Evolutionary conservation across 1,284 basidiomycete species (phyloP).

Genomic region (Exsudoporus floridanus): DNA sequence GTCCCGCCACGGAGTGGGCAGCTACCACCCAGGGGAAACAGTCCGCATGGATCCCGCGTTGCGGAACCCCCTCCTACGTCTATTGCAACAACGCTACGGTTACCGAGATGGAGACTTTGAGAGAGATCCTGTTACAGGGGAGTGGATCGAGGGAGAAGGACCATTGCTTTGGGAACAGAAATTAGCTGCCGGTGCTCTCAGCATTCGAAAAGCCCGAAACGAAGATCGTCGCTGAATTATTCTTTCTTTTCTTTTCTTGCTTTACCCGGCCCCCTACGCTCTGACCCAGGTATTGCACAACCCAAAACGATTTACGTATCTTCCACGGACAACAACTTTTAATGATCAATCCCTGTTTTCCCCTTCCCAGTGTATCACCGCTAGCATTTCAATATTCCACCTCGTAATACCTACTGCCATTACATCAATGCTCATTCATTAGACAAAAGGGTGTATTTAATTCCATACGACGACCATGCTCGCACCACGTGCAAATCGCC

Average conservation of each 20-base stretch:
- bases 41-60: constrained; percentile 85
- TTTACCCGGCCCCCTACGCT: constrained; percentile 5
- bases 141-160: constrained; percentile 66
- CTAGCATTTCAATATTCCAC: constrained; percentile 23
- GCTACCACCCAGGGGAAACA: constrained; percentile 76
- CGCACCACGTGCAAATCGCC: constrained; percentile 12
- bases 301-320: constrained; percentile 31
- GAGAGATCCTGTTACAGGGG: constrained; percentile 55
- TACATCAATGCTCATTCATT: constrained; percentile 20
- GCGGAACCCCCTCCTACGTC: constrained; percentile 70
- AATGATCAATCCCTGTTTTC: constrained; percentile 18
- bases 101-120: constrained; percentile 84
- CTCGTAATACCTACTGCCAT: constrained; percentile 31
- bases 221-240: constrained; percentile 33
- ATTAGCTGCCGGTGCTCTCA: constrained; percentile 41
- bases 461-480: constrained; percentile 12
- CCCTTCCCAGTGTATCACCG: constrained; percentile 22
- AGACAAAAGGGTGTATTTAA: constrained; percentile 26
- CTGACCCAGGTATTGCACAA: constrained; percentile 12
- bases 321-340: constrained; percentile 25
- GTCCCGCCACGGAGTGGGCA: constrained; percentile 71
- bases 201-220: constrained; percentile 37
- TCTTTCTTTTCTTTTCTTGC: neutral
- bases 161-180: constrained; percentile 61
- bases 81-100: constrained; percentile 69